Base-by-base conservation (phyloP, 2,329 filamentous ascomycete species). In the Fusarium piperis region DNA sequence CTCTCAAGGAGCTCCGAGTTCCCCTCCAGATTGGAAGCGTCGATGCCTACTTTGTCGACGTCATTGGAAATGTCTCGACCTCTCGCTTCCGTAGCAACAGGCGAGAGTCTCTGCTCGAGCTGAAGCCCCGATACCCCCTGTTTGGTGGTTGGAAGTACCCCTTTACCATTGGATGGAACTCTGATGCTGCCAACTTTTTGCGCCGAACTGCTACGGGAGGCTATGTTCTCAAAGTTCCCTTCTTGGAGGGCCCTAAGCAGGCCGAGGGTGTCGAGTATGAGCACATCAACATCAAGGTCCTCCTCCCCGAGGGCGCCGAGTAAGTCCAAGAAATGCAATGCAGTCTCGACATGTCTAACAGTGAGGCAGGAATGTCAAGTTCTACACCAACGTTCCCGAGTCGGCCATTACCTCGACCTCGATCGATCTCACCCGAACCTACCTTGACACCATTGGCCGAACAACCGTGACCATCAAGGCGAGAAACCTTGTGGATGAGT, bases 81-180 rank as follows among this genome's bases (percentile, higher is more conserved):
- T 97, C 94, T 62, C 89, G 89, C 70, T 99, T 97, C 88, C 89
- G 95, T 69, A 90, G 87, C 74, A 93, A 90, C 79, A 89, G 88
- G 79, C 90, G 92, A 23, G 93, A 95, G 81, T 92, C 93, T n/a
- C 85, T 92, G 44, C 88, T 99, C 30, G 95, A 98, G 82, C 87
- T 98, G 70, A 96, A 95, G 86, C 96, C 96, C 20, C 90, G 96
- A 59, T 99, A 97, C 82, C 96, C 96, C n/a, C 82, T 99, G 26
- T 99, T 98, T 77, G 96, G 96, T 67, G 94, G 94, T 67, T 99
- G 96, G 96, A 97, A 97, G 83, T 98, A 98, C 83, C 96, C 93
- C 73, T 99, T 98, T 86, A 94, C 93, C 65, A 91, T 98, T 64
- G 96, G 96, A 74, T 99, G 96, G 96, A 97, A 98, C 84, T 91